These are phyloP conservation scores for Sambucus nigra DNA, from an alignment of 129 eudicot species.

Conservation along the genomic window DNA sequence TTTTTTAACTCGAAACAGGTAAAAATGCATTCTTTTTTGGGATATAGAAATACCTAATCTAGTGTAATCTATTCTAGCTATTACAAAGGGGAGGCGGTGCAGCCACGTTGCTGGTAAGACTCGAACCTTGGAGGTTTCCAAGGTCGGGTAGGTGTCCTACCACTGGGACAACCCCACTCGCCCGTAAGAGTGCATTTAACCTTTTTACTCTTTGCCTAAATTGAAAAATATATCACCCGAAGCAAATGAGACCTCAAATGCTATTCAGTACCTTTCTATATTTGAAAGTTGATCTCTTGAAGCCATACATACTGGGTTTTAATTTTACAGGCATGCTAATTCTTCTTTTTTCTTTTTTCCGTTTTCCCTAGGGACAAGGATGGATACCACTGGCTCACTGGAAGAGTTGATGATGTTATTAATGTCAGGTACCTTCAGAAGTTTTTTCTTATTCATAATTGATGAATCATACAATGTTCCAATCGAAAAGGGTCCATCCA, in stretches of 20 bases:
- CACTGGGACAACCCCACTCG: too few species aligned
- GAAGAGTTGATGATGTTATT: constrained; percentile 94
- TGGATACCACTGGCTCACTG: constrained; percentile 94
- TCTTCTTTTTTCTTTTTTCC: constrained; percentile 4
- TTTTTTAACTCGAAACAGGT: too few species aligned
- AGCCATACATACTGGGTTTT: background rate
- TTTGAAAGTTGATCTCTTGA: background rate
- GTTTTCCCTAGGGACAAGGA: constrained; percentile 95
- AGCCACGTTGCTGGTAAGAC: too few species aligned
- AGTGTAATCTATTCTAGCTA: too few species aligned
- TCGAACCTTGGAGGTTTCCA: too few species aligned
- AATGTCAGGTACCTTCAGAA: constrained; percentile 60
- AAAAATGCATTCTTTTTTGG: too few species aligned
- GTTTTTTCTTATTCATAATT: background rate
- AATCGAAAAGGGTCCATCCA: background rate
- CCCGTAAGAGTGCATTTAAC: too few species aligned
- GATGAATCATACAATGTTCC: background rate
- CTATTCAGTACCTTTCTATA: too few species aligned
- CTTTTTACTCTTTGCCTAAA: too few species aligned
- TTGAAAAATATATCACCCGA: background rate
- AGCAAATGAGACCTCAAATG: background rate
- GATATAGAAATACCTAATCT: too few species aligned
- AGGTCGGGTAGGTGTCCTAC: too few species aligned
- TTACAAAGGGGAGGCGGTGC: too few species aligned
- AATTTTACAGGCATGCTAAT: constrained; percentile 1